Evolutionary conservation across 2,329 filamentous ascomycete species (phyloP), one percentile per base, ranked within the genome.

Genomic region (Uncinocarpus reesii): DNA sequence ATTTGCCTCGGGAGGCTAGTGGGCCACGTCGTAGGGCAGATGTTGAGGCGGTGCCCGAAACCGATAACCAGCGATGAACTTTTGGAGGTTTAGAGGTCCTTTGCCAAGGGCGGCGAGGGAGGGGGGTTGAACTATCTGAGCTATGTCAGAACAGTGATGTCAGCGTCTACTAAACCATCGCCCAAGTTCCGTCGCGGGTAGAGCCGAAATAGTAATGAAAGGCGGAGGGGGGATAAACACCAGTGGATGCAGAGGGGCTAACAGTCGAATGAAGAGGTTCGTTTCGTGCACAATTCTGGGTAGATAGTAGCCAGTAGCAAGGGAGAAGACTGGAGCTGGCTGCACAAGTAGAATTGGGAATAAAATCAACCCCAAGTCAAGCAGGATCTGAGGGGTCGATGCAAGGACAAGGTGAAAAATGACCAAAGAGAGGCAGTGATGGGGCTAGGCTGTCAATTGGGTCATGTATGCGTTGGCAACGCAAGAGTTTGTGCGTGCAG

Each of bases 381-480:
- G 15, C 13, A 31, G 21, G n/a, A 41, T 5, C n/a, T 41, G 28
- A 29, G 38, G 38, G 32, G 37, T 34, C 34, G 21, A 41, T 26
- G 32, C 24, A 40, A 47, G 21, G 40, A 24, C 3, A 46, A 18
- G 7, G 7, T 3, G 8, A 35, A 10, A 20, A 7, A 26, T 32
- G 20, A 47, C 23, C 36, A 21, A 23, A 18, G 23, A 37, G 2
- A 15, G 31, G 43, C n/a, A 20, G 11, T 15, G 23, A 35, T 21
- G 18, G 34, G 47, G 42, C 31, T 42, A 15, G 40, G 15, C 42
- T 50, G 47, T 31, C 34, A 35, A 45, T 40, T 45, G 32, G 26
- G 42, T 41, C 29, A 49, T 44, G 48, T 48, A 51, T 53, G 51
- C 51, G 51, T 53, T 53, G 51, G 51, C 51, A 53, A 47, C 32